Base-by-base conservation (phyloP, 2,329 filamentous ascomycete genomes). In the Fusarium sulawesiense region DNA sequence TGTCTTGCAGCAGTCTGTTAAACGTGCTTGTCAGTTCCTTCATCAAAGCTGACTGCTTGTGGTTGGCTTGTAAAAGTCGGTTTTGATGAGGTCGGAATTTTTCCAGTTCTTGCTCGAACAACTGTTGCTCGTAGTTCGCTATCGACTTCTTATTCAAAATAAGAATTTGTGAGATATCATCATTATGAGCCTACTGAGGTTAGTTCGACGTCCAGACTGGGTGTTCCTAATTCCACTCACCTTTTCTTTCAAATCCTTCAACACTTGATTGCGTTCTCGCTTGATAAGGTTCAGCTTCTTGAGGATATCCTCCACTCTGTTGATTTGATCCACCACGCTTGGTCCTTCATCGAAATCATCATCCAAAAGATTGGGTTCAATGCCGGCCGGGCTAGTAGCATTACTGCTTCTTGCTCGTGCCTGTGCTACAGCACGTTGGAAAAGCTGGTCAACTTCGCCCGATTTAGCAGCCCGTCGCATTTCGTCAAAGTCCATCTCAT, bases 71-170 rank as follows among this genome's bases (percentile, higher is more conserved):
- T 11, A 97, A 83, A 18, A 99, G 87, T 34, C 96, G 90, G 75
- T 92, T 97, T 78, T 98, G 96, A 75, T 98, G 93, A 29, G 94
- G 92, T 44, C 94, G 86, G 81, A 98, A 99, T 79, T 99, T 99
- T 80, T 98, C 95, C n/a, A 99, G 86, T 80, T 99, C 96, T 18
- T 93, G 90, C 78, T 98, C 92, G 82, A 99, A 99, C 4, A 99
- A 87, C 76, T 97, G 93, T 14, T 86, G 91, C 79, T 99, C 96
- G 75, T 96, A 95, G 76, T 93, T 97, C 21, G 93, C 88, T 76
- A 98, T 95, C 3, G 93, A 92, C 81, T 98, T 99, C 79, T 98
- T 98, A 85, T 99, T 99, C 63, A 99, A 84, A 59, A 99, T 99
- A 64, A 99, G 85, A 14, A 98, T 94, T 76, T 97, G 96, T 7